phyloP scores from a whole-genome alignment of 2,329 filamentous ascomycete species.

The Helotiales sp. region DNA sequence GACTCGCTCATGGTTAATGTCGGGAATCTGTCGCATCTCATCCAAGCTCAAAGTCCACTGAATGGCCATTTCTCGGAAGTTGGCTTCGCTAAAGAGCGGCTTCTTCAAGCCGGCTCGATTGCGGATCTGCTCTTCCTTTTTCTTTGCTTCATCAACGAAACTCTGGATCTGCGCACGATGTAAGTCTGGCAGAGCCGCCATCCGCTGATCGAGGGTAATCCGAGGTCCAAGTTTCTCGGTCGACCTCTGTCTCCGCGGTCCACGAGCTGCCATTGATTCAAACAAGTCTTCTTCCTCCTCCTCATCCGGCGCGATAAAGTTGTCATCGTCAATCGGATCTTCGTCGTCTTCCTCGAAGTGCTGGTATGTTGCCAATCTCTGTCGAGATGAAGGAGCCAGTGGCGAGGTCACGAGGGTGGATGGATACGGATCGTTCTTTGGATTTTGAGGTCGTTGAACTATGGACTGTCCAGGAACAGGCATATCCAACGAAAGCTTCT shows the following conservation, averaged over 20 bases:
- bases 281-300: constrained; percentile 39
- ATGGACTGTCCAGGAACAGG: constrained; percentile 28
- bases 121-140: constrained; percentile 60
- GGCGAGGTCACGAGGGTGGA: constrained; percentile 67
- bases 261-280: constrained; percentile 36
- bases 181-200: constrained; percentile 55
- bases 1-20: constrained; percentile 64
- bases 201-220: constrained; percentile 56
- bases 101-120: constrained; percentile 56
- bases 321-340: constrained; percentile 39
- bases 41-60: constrained; percentile 61
- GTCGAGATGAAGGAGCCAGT: constrained; percentile 49
- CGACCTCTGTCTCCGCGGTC: constrained; percentile 12
- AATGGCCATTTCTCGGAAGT: constrained; percentile 73
- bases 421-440: constrained; percentile 37
- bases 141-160: constrained; percentile 65
- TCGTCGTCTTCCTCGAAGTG: constrained; percentile 34
- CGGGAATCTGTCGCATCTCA: constrained; percentile 63
- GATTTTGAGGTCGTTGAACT: constrained; percentile 13
- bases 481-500: constrained; percentile 31
- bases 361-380: constrained; percentile 35
- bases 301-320: constrained; percentile 47
- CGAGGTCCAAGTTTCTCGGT: constrained; percentile 52
- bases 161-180: constrained; percentile 63
- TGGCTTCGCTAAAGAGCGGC: constrained; percentile 65